Conservation (phyloP, 352 stramenopile genomes). For the Pilasporangium apinafurcum region DNA sequence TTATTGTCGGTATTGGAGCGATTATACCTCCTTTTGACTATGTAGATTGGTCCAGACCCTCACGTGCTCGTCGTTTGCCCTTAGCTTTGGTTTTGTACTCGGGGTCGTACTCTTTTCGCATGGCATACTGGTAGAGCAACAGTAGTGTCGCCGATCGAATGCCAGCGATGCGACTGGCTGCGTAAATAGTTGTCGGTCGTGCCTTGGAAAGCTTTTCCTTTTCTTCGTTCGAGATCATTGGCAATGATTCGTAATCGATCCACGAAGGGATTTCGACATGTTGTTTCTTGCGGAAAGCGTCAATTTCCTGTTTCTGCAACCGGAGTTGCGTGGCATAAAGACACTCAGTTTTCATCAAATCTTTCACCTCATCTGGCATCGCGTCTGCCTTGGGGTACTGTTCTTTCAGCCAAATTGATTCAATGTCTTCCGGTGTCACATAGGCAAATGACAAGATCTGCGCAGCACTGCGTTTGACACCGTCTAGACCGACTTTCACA, state of each 20-base stretch:
- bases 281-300: slow-evolving; percentile 92
- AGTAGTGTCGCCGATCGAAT: slow-evolving; percentile 72
- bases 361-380: slow-evolving; percentile 25
- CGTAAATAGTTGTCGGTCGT: slow-evolving; percentile 90
- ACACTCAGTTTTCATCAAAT: slow-evolving; percentile 79
- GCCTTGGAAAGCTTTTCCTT: slow-evolving; percentile 88
- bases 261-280: slow-evolving; percentile 91
- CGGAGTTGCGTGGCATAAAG: slow-evolving; percentile 94
- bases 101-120: slow-evolving; percentile 29
- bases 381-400: slow-evolving; percentile 48
- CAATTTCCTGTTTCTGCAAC: slow-evolving; percentile 94
- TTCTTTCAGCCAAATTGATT: slow-evolving; percentile 44
- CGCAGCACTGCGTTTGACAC: slow-evolving; percentile 70
- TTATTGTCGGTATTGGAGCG: no score
- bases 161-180: slow-evolving; percentile 93
- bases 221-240: slow-evolving; percentile 96
- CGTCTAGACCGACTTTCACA: slow-evolving; percentile 67
- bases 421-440: slow-evolving; percentile 48
- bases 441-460: slow-evolving; percentile 69
- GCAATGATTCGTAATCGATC: slow-evolving; percentile 90
- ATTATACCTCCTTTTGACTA: no score
- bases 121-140: slow-evolving; percentile 68
- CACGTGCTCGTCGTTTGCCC: slow-evolving; percentile 2
- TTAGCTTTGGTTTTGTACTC: slow-evolving; percentile 15
- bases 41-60: no score